Evolutionary conservation across 139 green algal genomes (phyloP).

Genomic region (Raphidocelis subcapitata): DNA sequence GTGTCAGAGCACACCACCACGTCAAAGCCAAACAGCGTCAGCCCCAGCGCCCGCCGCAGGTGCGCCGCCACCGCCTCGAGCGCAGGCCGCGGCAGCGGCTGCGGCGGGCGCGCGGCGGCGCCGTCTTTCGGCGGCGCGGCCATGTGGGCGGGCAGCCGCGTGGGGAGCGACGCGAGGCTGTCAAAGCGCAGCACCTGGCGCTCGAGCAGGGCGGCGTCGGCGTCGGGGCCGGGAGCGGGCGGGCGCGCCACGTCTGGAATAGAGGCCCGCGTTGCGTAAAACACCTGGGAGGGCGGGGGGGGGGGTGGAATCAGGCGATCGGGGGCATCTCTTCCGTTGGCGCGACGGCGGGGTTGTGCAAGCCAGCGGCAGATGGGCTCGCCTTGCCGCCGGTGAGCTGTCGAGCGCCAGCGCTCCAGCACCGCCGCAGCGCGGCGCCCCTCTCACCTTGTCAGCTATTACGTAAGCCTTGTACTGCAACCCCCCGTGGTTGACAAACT

Average conservation of each 20-base stretch:
- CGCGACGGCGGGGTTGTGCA: too few species aligned
- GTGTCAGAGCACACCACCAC: constrained; percentile 39
- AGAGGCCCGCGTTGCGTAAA: constrained; percentile 45
- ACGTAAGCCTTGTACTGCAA: constrained; percentile 80
- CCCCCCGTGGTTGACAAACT: constrained; percentile 81
- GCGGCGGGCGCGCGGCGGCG: not conserved
- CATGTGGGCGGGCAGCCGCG: constrained; percentile 31
- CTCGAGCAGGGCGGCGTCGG: not conserved
- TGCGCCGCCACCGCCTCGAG: constrained; percentile 37
- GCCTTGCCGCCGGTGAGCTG: too few species aligned
- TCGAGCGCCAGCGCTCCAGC: too few species aligned
- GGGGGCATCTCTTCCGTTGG: too few species aligned
- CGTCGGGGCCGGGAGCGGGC: not conserved
- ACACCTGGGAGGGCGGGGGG: constrained; percentile 38
- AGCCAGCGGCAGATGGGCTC: too few species aligned
- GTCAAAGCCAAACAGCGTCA: constrained; percentile 78
- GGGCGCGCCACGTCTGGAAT: constrained; percentile 51
- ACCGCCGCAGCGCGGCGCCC: too few species aligned
- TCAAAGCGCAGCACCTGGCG: constrained; percentile 55
- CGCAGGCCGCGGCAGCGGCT: constrained; percentile 16
- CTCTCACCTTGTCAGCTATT: constrained; percentile 51
- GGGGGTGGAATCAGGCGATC: too few species aligned
- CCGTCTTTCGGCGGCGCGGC: not conserved
- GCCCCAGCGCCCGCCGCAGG: constrained; percentile 45
- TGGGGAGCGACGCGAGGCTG: constrained; percentile 62